Percentiles rank a stretch among this genome's conserved stretches.
Evolutionary conservation across 345 rosid species (phyloP).

Genomic region (Lenwebbia sp.): DNA sequence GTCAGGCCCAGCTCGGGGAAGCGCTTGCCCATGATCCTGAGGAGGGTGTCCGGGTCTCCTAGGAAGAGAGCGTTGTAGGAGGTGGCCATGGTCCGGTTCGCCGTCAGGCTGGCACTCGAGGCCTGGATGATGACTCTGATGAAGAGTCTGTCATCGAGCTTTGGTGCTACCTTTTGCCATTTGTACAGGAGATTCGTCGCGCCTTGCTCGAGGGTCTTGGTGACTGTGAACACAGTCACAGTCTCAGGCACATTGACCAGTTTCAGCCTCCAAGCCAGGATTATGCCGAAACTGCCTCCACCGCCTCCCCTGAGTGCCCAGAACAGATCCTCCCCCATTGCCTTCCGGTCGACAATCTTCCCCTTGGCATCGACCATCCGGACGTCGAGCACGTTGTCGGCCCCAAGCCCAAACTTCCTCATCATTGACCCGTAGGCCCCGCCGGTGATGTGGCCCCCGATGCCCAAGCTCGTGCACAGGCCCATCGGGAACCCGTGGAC

Average conservation of each 20-base stretch:
- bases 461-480: slow-evolving; percentile 46
- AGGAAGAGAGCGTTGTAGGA: slow-evolving; percentile 25
- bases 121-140: slow-evolving; percentile 37
- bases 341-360: slow-evolving; percentile 28
- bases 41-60: slow-evolving; percentile 14
- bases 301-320: slow-evolving; percentile 81
- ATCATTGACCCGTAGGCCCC: slow-evolving; percentile 68
- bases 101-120: not conserved
- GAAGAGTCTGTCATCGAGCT: slow-evolving; percentile 38
- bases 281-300: slow-evolving; percentile 59
- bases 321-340: slow-evolving; percentile 59
- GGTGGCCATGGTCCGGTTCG: slow-evolving; percentile 21
- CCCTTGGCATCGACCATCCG: slow-evolving; percentile 46
- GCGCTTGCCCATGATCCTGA: slow-evolving; percentile 31
- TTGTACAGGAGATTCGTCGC: slow-evolving; percentile 30
- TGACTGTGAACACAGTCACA: slow-evolving; percentile 48
- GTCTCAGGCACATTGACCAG: slow-evolving; percentile 58
- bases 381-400: slow-evolving; percentile 67
- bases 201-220: slow-evolving; percentile 36
- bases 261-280: slow-evolving; percentile 47
- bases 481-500: slow-evolving; percentile 64
- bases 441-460: slow-evolving; percentile 65
- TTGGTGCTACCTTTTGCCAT: slow-evolving; percentile 48
- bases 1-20: slow-evolving; percentile 57
- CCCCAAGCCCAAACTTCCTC: slow-evolving; percentile 76